A percentile compares a stretch with the other conserved stretches of the same genome.
Conservation (phyloP, 2,329 filamentous ascomycete genomes). For the Arthroderma uncinatum region DNA sequence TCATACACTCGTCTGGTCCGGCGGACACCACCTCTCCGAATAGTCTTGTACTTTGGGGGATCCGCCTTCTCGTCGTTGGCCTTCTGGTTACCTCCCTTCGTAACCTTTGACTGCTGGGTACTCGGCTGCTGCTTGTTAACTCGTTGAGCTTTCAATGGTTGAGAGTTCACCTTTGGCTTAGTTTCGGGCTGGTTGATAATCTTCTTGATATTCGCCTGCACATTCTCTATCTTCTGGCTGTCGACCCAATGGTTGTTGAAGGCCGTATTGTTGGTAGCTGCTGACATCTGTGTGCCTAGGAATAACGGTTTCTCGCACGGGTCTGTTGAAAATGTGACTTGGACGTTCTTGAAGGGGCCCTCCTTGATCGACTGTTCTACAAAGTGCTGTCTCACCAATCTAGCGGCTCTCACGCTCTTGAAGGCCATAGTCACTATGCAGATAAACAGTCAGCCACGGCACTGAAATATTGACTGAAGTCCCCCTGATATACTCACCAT, state of each 20-base stretch:
- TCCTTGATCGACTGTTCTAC: conserved; percentile 19
- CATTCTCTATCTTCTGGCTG: neutral
- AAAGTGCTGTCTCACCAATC: conserved; percentile 26
- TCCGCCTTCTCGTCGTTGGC: too few relatives aligned
- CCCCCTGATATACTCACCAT: conserved; percentile 25
- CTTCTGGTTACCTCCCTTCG: too few relatives aligned
- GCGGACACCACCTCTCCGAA: too few relatives aligned
- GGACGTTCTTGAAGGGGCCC: conserved; percentile 25
- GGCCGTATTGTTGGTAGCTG: neutral
- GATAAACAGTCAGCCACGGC: neutral
- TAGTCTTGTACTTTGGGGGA: too few relatives aligned
- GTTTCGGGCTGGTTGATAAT: neutral
- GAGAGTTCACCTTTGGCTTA: neutral
- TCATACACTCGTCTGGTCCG: too few relatives aligned
- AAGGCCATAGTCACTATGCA: conserved; percentile 31
- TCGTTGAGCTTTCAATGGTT: neutral
- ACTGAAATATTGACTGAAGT: neutral
- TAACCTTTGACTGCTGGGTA: too few relatives aligned
- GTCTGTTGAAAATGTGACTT: conserved; percentile 30
- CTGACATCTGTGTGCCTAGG: conserved; percentile 12
- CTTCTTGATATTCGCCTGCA: conserved; percentile 2
- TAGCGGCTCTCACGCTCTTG: conserved; percentile 28
- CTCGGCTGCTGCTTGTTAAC: neutral
- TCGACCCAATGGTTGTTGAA: neutral
- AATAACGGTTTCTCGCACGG: conserved; percentile 32